Evolutionary conservation across 2,329 filamentous ascomycete genomes (phyloP).

Genomic region (Calonectria hawksworthii): DNA sequence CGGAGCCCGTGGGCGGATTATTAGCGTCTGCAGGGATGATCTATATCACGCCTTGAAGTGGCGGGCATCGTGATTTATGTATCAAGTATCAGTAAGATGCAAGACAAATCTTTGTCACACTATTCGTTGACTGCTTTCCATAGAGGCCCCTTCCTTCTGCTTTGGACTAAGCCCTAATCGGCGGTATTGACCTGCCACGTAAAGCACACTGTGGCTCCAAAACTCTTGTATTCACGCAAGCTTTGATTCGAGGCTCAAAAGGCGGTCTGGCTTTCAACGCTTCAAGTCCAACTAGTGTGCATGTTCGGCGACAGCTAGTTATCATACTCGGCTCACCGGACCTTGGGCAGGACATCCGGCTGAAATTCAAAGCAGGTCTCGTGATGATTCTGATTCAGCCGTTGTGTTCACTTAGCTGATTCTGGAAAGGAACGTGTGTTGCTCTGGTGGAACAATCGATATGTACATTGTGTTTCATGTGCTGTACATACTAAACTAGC

Average conservation of each 20-base stretch:
- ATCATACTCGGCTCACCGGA: background rate
- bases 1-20: background rate
- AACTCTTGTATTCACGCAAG: background rate
- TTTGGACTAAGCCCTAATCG: background rate
- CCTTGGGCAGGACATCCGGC: background rate
- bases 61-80: background rate
- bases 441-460: too few species aligned
- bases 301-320: background rate
- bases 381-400: background rate
- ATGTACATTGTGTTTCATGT: too few species aligned
- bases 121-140: background rate
- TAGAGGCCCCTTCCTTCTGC: background rate
- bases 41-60: background rate
- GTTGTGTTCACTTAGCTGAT: too few species aligned
- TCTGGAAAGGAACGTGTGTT: too few species aligned
- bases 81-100: background rate
- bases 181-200: background rate
- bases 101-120: background rate
- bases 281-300: background rate
- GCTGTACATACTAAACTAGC: too few species aligned
- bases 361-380: background rate
- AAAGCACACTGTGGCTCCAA: background rate
- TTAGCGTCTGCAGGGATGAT: background rate
- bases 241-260: background rate
- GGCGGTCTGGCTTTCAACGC: background rate